A percentile compares a stretch with the other conserved stretches of the same genome.
Evolutionary conservation across 2,329 filamentous ascomycete genomes (phyloP).

Genomic region (Microcyclosporella mali): DNA sequence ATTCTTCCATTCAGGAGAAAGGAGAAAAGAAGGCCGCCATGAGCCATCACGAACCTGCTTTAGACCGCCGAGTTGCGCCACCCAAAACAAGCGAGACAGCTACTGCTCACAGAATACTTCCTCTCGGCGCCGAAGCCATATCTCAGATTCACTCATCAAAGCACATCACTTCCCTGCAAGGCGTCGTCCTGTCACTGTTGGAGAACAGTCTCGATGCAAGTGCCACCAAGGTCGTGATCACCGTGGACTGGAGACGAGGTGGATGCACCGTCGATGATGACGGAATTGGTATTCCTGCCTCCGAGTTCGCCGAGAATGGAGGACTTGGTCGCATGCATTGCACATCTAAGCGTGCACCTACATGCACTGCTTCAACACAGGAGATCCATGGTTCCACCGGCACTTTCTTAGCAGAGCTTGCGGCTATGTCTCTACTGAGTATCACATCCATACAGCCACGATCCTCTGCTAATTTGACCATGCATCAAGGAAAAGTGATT

Average conservation of each 20-base stretch:
- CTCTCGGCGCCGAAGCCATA: slow-evolving; percentile 21
- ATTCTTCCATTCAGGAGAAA: slow-evolving; percentile 1
- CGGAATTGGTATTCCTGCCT: slow-evolving; percentile 66
- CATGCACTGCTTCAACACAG: slow-evolving; percentile 21
- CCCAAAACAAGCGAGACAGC: neutral
- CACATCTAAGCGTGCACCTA: slow-evolving; percentile 63
- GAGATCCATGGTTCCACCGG: slow-evolving; percentile 62
- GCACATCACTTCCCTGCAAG: slow-evolving; percentile 67
- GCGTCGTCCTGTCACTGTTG: slow-evolving; percentile 64
- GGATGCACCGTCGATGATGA: slow-evolving; percentile 79
- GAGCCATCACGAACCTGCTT: slow-evolving; percentile 34
- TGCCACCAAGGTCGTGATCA: slow-evolving; percentile 62
- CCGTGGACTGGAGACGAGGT: slow-evolving; percentile 68
- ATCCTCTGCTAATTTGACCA: slow-evolving; percentile 58
- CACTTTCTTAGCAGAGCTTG: slow-evolving; percentile 69
- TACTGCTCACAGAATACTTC: slow-evolving; percentile 20
- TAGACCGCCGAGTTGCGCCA: neutral
- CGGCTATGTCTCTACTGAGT: slow-evolving; percentile 67
- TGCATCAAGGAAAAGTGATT: slow-evolving; percentile 64
- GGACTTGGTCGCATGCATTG: slow-evolving; percentile 62
- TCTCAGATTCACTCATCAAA: slow-evolving; percentile 78
- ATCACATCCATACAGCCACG: slow-evolving; percentile 64
- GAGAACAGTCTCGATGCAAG: slow-evolving; percentile 80
- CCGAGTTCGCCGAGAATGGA: slow-evolving; percentile 65
- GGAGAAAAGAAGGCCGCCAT: slow-evolving; percentile 28